phyloP scores from a whole-genome alignment of 2,329 filamentous ascomycete genomes.

The Penicillium hordei region DNA sequence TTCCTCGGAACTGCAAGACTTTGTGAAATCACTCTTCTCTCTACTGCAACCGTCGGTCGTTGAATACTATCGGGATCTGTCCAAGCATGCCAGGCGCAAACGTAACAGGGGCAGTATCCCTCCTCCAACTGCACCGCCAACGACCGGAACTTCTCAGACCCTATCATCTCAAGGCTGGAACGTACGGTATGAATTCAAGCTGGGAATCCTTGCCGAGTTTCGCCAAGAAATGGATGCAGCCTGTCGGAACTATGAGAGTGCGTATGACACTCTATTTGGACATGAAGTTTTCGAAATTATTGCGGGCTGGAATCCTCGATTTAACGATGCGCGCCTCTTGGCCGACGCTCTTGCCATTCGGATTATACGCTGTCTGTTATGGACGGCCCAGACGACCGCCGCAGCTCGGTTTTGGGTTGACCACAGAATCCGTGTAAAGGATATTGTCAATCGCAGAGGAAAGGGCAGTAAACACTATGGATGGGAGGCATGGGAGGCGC shows the following conservation, averaged over 20 bases:
- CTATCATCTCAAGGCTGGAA: slow-evolving; percentile 88
- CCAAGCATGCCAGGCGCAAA: slow-evolving; percentile 89
- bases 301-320: slow-evolving; percentile 83
- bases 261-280: slow-evolving; percentile 79
- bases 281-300: slow-evolving; percentile 84
- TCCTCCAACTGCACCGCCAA: slow-evolving; percentile 78
- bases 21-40: slow-evolving; percentile 70
- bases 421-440: slow-evolving; percentile 71
- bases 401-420: slow-evolving; percentile 78
- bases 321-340: slow-evolving; percentile 87
- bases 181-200: slow-evolving; percentile 91
- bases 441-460: slow-evolving; percentile 77
- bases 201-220: slow-evolving; percentile 87
- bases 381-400: slow-evolving; percentile 73
- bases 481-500: slow-evolving; percentile 90
- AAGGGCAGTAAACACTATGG: slow-evolving; percentile 86
- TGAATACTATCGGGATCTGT: slow-evolving; percentile 91
- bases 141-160: slow-evolving; percentile 78
- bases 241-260: slow-evolving; percentile 79
- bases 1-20: slow-evolving; percentile 67
- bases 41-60: slow-evolving; percentile 71
- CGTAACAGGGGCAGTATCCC: slow-evolving; percentile 75
- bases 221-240: slow-evolving; percentile 89
- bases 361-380: slow-evolving; percentile 77
- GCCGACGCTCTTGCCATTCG: slow-evolving; percentile 80